Evolutionary conservation across 139 green algal genomes (phyloP).

Genomic region (Micractinium conductrix): DNA sequence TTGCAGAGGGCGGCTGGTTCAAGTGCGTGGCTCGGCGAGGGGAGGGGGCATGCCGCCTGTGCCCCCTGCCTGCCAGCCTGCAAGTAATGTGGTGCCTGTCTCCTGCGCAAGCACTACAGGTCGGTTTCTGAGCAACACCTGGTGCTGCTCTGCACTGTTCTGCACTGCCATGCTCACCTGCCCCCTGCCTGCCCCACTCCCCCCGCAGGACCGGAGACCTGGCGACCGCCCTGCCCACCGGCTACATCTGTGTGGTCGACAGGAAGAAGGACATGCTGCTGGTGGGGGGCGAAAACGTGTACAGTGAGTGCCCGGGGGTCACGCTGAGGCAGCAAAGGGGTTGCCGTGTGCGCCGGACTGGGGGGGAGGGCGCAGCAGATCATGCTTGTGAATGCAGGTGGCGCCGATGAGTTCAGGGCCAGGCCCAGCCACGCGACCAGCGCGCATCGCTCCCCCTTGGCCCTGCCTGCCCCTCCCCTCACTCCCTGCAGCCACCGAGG

Average conservation of each 20-base stretch:
- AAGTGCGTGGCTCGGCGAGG: conserved; percentile 1
- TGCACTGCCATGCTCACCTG: not conserved
- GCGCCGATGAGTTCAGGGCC: not conserved
- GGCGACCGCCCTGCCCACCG: conserved; percentile 45
- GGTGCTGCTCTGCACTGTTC: too few species aligned
- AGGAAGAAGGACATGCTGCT: conserved; percentile 92
- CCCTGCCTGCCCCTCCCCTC: not conserved
- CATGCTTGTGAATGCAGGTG: too few species aligned
- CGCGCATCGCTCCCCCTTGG: too few species aligned
- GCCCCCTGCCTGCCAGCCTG: too few species aligned
- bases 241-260: conserved; percentile 88
- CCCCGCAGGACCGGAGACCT: conserved; percentile 73
- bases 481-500: conserved; percentile 42
- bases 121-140: too few species aligned
- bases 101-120: not conserved
- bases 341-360: not conserved
- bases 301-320: conserved; percentile 50
- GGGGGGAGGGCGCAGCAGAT: too few species aligned
- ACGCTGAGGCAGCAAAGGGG: too few species aligned
- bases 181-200: not conserved
- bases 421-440: not conserved
- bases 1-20: conserved; percentile 76
- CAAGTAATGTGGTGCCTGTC: too few species aligned
- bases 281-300: conserved; percentile 89
- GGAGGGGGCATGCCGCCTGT: too few species aligned